phyloP scores from a whole-genome alignment of 2,329 filamentous ascomycete species.

The Phialocephala subalpina region DNA sequence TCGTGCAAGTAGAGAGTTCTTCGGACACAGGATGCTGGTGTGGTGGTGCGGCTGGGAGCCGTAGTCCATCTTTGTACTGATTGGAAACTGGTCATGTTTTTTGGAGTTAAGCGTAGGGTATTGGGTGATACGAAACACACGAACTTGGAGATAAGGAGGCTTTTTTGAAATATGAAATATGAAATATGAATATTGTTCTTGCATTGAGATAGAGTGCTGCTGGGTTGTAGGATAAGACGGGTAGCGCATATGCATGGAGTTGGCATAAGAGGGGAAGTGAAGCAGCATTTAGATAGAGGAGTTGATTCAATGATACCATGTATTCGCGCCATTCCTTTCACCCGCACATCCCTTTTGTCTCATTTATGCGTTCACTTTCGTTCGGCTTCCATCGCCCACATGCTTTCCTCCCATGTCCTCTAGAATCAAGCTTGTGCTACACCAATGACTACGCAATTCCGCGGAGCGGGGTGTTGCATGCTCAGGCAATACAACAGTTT shows the following conservation, averaged over 20 bases:
- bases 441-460: neutral
- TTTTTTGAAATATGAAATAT: neutral
- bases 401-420: neutral
- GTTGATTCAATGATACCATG: slow-evolving; percentile 23
- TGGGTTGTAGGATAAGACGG: slow-evolving; percentile 15
- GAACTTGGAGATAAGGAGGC: slow-evolving; percentile 1
- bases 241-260: slow-evolving; percentile 2
- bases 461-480: too few relatives aligned
- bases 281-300: slow-evolving; percentile 21
- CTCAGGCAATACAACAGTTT: neutral
- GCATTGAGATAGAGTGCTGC: neutral
- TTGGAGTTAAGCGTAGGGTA: neutral
- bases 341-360: neutral
- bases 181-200: too few relatives aligned
- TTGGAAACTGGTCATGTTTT: slow-evolving; percentile 2
- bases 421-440: neutral
- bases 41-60: slow-evolving; percentile 41
- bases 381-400: too few relatives aligned
- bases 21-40: slow-evolving; percentile 75
- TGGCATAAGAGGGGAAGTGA: slow-evolving; percentile 10
- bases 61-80: slow-evolving; percentile 19
- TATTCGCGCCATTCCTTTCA: neutral
- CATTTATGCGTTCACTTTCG: neutral
- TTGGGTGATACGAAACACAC: neutral
- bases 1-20: slow-evolving; percentile 88